Percentiles rank a stretch among this genome's conserved stretches.
Evolutionary conservation across 768 basidiomycete species (phyloP).

Genomic region (Solioccasus polychromus): DNA sequence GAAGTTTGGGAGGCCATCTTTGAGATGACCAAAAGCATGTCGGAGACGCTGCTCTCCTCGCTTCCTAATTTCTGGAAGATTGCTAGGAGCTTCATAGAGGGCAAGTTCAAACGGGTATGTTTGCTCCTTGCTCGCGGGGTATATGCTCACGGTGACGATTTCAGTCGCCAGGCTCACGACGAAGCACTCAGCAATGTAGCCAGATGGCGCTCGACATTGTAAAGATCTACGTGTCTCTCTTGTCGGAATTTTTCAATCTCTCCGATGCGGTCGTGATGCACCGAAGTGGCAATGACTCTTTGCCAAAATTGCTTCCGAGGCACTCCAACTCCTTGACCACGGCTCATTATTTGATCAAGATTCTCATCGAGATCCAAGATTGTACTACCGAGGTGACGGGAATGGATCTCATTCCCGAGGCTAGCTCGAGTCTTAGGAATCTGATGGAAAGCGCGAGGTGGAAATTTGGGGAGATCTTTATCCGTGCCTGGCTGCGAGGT

Average conservation of each 20-base stretch:
- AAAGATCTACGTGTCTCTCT: constrained; percentile 76
- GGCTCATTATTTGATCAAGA: constrained; percentile 73
- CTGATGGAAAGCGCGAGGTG: constrained; percentile 81
- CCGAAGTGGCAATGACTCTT: constrained; percentile 34
- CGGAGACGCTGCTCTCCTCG: constrained; percentile 78
- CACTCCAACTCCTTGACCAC: constrained; percentile 83
- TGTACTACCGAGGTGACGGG: constrained; percentile 74
- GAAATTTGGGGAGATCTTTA: constrained; percentile 82
- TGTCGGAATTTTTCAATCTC: constrained; percentile 83
- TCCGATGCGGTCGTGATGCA: constrained; percentile 76
- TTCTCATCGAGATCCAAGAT: constrained; percentile 84
- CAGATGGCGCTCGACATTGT: constrained; percentile 88
- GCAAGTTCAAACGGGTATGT: constrained; percentile 84
- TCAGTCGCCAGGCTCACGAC: constrained; percentile 50
- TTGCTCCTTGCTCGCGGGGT: not conserved
- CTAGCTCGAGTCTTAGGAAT: constrained; percentile 59
- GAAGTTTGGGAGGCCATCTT: constrained; percentile 80
- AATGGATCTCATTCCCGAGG: constrained; percentile 81
- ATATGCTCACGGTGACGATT: constrained; percentile 4
- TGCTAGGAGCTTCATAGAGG: constrained; percentile 86
- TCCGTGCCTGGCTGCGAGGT: constrained; percentile 84
- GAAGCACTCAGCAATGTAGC: constrained; percentile 79
- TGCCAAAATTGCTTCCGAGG: constrained; percentile 60
- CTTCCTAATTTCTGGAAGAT: constrained; percentile 95
- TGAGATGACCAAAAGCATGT: constrained; percentile 80